Conservation (phyloP, 345 rosid genomes). For the Populus euphratica region DNA sequence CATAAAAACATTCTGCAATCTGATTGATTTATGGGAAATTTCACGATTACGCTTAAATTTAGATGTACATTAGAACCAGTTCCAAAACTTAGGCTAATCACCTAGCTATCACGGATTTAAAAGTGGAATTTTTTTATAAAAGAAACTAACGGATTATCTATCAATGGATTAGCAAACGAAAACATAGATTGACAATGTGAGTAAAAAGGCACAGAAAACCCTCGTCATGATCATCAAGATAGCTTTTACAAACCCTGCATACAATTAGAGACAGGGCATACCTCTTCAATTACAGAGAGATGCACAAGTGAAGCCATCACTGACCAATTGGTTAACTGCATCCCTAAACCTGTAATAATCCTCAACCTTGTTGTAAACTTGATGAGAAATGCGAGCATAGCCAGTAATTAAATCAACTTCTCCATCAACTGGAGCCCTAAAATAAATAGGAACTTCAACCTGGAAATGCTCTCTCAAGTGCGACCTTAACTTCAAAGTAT, state of each 20-base stretch:
- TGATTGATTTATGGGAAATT: neutral
- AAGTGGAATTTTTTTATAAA: too few species aligned
- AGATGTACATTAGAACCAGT: too few species aligned
- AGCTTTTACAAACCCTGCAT: neutral
- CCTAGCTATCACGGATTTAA: too few species aligned
- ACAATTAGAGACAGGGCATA: conserved; percentile 20
- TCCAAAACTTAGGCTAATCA: too few species aligned
- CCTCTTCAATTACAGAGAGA: conserved; percentile 45
- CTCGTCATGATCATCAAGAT: neutral
- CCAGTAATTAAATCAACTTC: conserved; percentile 51
- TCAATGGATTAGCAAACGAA: too few species aligned
- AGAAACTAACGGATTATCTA: too few species aligned
- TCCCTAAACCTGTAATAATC: conserved; percentile 78
- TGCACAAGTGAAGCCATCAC: conserved; percentile 52
- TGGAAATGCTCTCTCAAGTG: conserved; percentile 60
- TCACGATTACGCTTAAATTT: neutral
- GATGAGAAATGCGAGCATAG: conserved; percentile 81
- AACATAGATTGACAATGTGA: too few species aligned
- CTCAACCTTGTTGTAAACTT: conserved; percentile 72
- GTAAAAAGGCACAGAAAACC: neutral
- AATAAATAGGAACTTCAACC: conserved; percentile 77
- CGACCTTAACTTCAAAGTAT: conserved; percentile 54
- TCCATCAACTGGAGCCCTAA: conserved; percentile 50
- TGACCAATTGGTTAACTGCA: conserved; percentile 49
- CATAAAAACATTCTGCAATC: neutral